phyloP scores from a whole-genome alignment of 139 green algal genomes.

The Coelastrella sp. region DNA sequence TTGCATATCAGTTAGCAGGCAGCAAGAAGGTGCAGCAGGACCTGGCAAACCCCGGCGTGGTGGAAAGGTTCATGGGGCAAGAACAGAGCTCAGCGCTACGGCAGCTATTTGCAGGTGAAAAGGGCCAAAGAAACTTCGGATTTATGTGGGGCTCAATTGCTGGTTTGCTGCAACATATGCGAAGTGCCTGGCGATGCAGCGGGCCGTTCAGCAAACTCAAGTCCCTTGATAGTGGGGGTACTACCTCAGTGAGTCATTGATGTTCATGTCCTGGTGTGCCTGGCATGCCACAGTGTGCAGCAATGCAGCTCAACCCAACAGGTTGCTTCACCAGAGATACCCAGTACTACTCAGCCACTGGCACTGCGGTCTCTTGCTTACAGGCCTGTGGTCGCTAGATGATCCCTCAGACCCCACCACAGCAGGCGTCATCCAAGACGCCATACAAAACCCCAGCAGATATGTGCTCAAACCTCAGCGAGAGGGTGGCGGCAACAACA shows the following conservation, averaged over 20 bases:
- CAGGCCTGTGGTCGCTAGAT: conserved; percentile 93
- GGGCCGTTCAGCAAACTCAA: no score
- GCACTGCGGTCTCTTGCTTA: background rate
- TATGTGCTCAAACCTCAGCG: conserved; percentile 97
- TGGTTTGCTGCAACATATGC: background rate
- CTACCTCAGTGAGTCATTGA: no score
- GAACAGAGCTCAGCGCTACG: conserved; percentile 67
- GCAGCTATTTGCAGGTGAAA: conserved; percentile 87
- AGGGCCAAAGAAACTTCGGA: background rate
- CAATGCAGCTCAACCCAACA: no score
- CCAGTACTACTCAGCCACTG: background rate
- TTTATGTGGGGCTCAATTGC: background rate
- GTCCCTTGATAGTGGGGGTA: no score
- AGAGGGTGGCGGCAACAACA: conserved; percentile 98
- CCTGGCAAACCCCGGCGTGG: conserved; percentile 71
- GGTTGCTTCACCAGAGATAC: no score
- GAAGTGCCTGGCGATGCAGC: background rate
- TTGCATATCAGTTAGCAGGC: conserved; percentile 94
- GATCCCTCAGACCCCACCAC: conserved; percentile 66
- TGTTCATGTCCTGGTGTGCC: no score
- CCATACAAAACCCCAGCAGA: conserved; percentile 75
- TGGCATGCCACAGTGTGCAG: no score
- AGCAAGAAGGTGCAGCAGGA: conserved; percentile 98
- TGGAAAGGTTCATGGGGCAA: conserved; percentile 76
- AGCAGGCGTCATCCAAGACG: conserved; percentile 67